Conservation (phyloP, 2,329 filamentous ascomycete genomes). For the Ilyonectria sp. region DNA sequence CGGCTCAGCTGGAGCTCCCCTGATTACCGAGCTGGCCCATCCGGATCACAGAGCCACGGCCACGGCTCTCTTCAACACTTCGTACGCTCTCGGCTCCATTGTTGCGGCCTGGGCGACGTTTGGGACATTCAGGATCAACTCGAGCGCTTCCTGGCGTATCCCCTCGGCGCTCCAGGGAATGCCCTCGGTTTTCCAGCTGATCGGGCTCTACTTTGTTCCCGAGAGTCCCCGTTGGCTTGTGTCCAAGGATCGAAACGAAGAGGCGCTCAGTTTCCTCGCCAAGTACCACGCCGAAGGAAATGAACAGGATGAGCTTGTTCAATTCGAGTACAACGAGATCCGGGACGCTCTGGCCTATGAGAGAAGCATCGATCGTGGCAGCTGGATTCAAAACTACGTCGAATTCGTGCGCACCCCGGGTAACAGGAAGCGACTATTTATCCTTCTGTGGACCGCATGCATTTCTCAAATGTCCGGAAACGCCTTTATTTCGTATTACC, state of each 20-base stretch:
- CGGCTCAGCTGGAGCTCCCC: slow-evolving; percentile 7
- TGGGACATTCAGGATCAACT: slow-evolving; percentile 24
- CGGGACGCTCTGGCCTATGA: not conserved
- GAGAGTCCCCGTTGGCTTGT: slow-evolving; percentile 27
- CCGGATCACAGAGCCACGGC: slow-evolving; percentile 10
- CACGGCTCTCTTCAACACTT: slow-evolving; percentile 24
- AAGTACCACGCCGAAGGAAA: slow-evolving; percentile 28
- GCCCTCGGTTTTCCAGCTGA: slow-evolving; percentile 23
- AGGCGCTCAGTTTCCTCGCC: slow-evolving; percentile 19
- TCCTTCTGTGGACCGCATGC: slow-evolving; percentile 7
- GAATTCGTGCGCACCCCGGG: slow-evolving; percentile 20
- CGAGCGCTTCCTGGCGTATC: slow-evolving; percentile 23
- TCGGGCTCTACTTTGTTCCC: slow-evolving; percentile 22
- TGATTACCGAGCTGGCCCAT: slow-evolving; percentile 26
- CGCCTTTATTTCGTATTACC: slow-evolving; percentile 57
- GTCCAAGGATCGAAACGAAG: slow-evolving; percentile 7
- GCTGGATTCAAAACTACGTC: slow-evolving; percentile 21
- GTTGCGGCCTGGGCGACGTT: slow-evolving; percentile 24
- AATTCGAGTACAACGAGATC: slow-evolving; percentile 28
- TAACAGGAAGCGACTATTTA: slow-evolving; percentile 14
- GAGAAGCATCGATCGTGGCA: not conserved
- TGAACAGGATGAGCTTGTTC: slow-evolving; percentile 10
- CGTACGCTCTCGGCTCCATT: slow-evolving; percentile 25
- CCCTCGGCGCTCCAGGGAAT: slow-evolving; percentile 24
- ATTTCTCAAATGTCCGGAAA: slow-evolving; percentile 40